Evolutionary conservation across 78 protist genomes (phyloP).

Genomic region (Protostelium mycophagum): DNA sequence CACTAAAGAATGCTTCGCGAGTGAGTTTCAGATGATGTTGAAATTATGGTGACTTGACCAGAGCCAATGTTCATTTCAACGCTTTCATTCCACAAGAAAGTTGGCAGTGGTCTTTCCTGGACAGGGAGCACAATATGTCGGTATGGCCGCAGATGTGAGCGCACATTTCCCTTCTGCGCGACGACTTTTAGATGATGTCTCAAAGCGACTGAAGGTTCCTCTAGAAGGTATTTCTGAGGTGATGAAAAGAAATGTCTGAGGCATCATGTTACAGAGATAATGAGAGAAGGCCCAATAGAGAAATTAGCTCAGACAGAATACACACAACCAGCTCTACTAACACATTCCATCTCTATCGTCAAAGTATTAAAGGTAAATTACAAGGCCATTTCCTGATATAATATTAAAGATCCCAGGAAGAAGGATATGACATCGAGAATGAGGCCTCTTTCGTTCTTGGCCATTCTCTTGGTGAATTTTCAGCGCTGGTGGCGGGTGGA

Average conservation of each 20-base stretch:
- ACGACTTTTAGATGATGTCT: neutral
- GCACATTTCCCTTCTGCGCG: neutral
- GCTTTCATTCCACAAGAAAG: too few relatives aligned
- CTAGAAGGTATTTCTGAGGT: neutral
- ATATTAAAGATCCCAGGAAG: neutral
- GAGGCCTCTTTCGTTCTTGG: neutral
- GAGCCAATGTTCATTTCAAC: too few relatives aligned
- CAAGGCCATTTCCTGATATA: neutral
- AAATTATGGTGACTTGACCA: too few relatives aligned
- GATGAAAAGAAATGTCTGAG: too few relatives aligned
- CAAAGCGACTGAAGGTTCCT: neutral
- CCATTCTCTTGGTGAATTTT: neutral
- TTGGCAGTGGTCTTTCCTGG: too few relatives aligned
- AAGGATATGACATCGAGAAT: neutral
- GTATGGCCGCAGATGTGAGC: neutral
- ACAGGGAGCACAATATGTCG: neutral
- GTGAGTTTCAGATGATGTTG: too few relatives aligned
- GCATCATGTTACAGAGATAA: neutral
- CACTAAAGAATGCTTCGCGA: too few relatives aligned
- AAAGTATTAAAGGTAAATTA: neutral
- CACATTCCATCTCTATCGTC: neutral
- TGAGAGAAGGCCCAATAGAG: neutral
- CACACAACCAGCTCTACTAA: neutral
- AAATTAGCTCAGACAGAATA: neutral
- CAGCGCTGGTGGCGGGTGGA: neutral